phyloP scores from a whole-genome alignment of 2,329 filamentous ascomycete species.

The Alternaria gaisen region DNA sequence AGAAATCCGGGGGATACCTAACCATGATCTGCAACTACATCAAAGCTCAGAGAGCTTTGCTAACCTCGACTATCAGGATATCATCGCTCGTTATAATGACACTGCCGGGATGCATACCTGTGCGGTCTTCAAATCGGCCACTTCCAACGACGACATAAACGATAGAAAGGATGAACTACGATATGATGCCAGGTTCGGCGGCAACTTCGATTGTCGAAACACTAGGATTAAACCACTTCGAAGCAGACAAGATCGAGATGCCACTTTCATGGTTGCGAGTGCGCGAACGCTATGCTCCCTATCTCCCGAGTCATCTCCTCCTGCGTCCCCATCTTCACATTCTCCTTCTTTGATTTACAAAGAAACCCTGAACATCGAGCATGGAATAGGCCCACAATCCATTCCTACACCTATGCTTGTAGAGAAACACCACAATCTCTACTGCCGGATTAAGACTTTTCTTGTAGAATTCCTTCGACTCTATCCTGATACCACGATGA shows the following conservation, averaged over 20 bases:
- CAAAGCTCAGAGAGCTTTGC: not conserved
- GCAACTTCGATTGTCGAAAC: not conserved
- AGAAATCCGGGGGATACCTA: not conserved
- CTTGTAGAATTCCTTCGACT: not conserved
- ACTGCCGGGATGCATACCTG: not conserved
- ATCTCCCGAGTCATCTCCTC: not conserved
- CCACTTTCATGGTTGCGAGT: slow-evolving; percentile 1
- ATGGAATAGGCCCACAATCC: not conserved
- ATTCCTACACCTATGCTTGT: not conserved
- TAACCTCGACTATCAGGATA: not conserved
- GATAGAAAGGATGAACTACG: not conserved
- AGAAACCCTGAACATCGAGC: not conserved
- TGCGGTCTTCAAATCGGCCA: not conserved
- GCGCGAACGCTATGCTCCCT: slow-evolving; percentile 2
- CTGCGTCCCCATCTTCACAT: not conserved
- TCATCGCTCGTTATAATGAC: not conserved
- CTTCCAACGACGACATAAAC: not conserved
- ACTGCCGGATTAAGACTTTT: slow-evolving; percentile 4
- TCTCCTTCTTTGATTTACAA: not conserved
- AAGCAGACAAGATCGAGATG: not conserved
- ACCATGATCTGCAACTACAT: not conserved
- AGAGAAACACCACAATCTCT: slow-evolving; percentile 6
- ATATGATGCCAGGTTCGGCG: slow-evolving; percentile 1
- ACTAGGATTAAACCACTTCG: not conserved
- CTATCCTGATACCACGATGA: not conserved